phyloP scores from a whole-genome alignment of 2,329 filamentous ascomycete genomes.

The Colletotrichum lindemuthianum region DNA sequence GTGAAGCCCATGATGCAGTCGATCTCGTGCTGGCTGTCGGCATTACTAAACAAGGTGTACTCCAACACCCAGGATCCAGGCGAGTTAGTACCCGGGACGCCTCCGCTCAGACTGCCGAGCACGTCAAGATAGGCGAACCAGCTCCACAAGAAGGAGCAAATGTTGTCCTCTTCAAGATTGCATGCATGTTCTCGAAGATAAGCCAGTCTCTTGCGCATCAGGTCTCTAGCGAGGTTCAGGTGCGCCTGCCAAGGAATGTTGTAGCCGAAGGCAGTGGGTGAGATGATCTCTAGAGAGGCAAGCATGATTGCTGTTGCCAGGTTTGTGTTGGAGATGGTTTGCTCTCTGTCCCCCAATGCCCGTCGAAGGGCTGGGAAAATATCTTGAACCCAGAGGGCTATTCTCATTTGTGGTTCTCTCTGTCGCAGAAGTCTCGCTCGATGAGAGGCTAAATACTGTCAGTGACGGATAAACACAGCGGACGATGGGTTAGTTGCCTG shows the following conservation, averaged over 20 bases:
- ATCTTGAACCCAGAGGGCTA: constrained; percentile 82
- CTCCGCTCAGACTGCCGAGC: constrained; percentile 75
- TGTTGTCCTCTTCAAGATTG: constrained; percentile 62
- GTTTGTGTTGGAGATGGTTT: constrained; percentile 76
- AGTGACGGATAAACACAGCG: not conserved
- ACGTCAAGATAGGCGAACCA: constrained; percentile 90
- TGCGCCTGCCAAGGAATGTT: constrained; percentile 84
- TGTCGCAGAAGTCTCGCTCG: constrained; percentile 79
- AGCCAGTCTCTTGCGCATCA: constrained; percentile 72
- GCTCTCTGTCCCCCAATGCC: constrained; percentile 69
- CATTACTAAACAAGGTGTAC: constrained; percentile 59
- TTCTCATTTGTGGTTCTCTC: constrained; percentile 78
- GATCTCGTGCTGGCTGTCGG: constrained; percentile 71
- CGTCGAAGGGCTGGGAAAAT: constrained; percentile 78
- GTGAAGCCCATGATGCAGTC: constrained; percentile 87
- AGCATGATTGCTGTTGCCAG: constrained; percentile 88
- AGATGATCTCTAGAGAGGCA: constrained; percentile 84
- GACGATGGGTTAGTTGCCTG: constrained; percentile 48
- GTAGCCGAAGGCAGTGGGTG: constrained; percentile 83
- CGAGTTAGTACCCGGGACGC: constrained; percentile 59
- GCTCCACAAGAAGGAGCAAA: constrained; percentile 78
- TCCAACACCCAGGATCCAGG: constrained; percentile 63
- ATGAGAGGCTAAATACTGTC: constrained; percentile 71
- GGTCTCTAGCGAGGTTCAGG: constrained; percentile 77
- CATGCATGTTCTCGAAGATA: constrained; percentile 45